phyloP scores from a whole-genome alignment of 768 basidiomycete species.

The Hebeloma cylindrosporum region DNA sequence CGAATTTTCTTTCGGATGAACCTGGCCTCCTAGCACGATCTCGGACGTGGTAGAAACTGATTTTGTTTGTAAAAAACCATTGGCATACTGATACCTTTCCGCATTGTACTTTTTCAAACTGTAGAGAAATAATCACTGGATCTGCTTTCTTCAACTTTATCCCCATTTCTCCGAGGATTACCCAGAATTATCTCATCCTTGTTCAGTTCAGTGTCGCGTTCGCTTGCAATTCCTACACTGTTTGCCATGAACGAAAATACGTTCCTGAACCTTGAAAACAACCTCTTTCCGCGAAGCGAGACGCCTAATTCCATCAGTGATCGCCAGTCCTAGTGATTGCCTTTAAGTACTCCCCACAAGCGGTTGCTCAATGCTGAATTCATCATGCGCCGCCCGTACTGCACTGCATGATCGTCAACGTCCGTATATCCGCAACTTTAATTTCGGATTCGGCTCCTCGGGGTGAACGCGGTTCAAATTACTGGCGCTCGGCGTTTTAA shows the following conservation, averaged over 20 bases:
- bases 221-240: neutral
- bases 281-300: conserved; percentile 4
- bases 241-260: conserved; percentile 6
- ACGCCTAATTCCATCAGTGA: conserved; percentile 6
- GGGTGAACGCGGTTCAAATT: too few relatives aligned
- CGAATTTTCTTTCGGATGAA: neutral
- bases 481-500: too few relatives aligned
- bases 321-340: too few relatives aligned
- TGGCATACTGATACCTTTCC: conserved; percentile 17
- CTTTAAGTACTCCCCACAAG: too few relatives aligned
- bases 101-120: conserved; percentile 20
- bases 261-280: conserved; percentile 1
- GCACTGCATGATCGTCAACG: too few relatives aligned
- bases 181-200: neutral
- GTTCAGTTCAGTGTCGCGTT: conserved; percentile 5
- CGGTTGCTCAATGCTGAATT: too few relatives aligned
- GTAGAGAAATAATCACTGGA: conserved; percentile 18
- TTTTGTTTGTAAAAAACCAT: conserved; percentile 9
- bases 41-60: conserved; percentile 7
- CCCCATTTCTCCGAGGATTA: neutral
- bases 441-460: too few relatives aligned
- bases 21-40: neutral
- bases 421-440: too few relatives aligned
- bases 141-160: neutral
- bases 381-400: too few relatives aligned